Evolutionary conservation across 257 asterid species (phyloP).

Genomic region (Handroanthus guayacan): DNA sequence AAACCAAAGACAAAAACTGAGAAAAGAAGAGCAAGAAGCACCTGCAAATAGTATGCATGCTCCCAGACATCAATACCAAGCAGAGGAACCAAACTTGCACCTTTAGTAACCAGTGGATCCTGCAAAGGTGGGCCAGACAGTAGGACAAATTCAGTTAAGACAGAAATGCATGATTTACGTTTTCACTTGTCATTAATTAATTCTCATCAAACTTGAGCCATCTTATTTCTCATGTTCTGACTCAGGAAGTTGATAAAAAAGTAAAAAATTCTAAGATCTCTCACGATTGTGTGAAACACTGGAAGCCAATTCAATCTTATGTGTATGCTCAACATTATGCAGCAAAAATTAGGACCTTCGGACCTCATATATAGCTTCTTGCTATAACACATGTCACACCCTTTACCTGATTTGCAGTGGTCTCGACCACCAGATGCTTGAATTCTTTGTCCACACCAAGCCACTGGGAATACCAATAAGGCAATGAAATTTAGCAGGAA

Average conservation of each 20-base stretch:
- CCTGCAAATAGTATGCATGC: slow-evolving; percentile 91
- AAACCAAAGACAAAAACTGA: neutral
- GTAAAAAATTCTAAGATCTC: slow-evolving; percentile 1
- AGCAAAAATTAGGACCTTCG: neutral
- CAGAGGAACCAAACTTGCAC: slow-evolving; percentile 73
- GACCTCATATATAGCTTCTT: neutral
- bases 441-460: slow-evolving; percentile 78
- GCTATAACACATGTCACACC: slow-evolving; percentile 21
- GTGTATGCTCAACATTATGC: neutral
- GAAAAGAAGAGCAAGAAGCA: slow-evolving; percentile 26
- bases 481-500: slow-evolving; percentile 8
- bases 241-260: neutral
- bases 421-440: slow-evolving; percentile 77
- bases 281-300: no score
- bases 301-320: neutral
- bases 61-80: slow-evolving; percentile 90
- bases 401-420: slow-evolving; percentile 81
- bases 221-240: slow-evolving; percentile 5
- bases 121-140: slow-evolving; percentile 37
- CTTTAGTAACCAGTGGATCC: slow-evolving; percentile 83
- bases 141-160: slow-evolving; percentile 4
- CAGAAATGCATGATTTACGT: neutral
- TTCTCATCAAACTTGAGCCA: neutral
- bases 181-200: slow-evolving; percentile 2
- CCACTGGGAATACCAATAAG: slow-evolving; percentile 59